Evolutionary conservation across 2,329 filamentous ascomycete genomes (phyloP).

Genomic region (Diplocarpon rosae): DNA sequence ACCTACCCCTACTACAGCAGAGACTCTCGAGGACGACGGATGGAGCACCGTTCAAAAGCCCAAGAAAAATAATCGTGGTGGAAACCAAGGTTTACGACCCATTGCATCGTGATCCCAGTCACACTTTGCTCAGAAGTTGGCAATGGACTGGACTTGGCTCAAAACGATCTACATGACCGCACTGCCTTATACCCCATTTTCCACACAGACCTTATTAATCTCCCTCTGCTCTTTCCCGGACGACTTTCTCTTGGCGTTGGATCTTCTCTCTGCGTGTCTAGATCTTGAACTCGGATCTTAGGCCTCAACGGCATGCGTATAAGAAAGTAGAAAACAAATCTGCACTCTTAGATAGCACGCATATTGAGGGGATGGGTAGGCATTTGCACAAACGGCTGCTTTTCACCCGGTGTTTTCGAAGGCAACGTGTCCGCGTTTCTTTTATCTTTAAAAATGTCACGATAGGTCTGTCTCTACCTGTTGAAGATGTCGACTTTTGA

Average conservation of each 20-base stretch:
- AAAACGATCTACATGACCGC: slow-evolving; percentile 1
- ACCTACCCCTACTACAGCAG: slow-evolving; percentile 25
- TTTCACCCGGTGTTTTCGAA: slow-evolving; percentile 3
- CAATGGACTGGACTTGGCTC: slow-evolving; percentile 3
- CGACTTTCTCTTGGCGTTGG: slow-evolving; percentile 24
- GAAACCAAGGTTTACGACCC: slow-evolving; percentile 23
- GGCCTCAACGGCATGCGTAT: slow-evolving; percentile 11
- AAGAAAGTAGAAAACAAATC: slow-evolving; percentile 3
- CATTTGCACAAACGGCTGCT: slow-evolving; percentile 15
- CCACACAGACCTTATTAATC: slow-evolving; percentile 2
- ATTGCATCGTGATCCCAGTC: slow-evolving; percentile 24
- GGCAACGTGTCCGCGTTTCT: neutral
- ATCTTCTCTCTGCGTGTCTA: slow-evolving; percentile 23
- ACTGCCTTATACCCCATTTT: slow-evolving; percentile 3
- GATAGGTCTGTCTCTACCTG: slow-evolving; percentile 2
- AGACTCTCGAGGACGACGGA: slow-evolving; percentile 44
- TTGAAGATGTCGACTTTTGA: slow-evolving; percentile 3
- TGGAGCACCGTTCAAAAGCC: slow-evolving; percentile 47
- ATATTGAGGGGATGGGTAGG: slow-evolving; percentile 15
- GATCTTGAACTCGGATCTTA: slow-evolving; percentile 17
- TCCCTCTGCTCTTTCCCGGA: slow-evolving; percentile 15
- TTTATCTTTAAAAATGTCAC: slow-evolving; percentile 1
- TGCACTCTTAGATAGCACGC: slow-evolving; percentile 18
- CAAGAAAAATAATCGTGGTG: slow-evolving; percentile 28
- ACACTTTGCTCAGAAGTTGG: neutral